Percentiles rank a stretch among this genome's conserved stretches.
phyloP scores from a whole-genome alignment of 768 basidiomycete genomes.

The Naematelia encephala region DNA sequence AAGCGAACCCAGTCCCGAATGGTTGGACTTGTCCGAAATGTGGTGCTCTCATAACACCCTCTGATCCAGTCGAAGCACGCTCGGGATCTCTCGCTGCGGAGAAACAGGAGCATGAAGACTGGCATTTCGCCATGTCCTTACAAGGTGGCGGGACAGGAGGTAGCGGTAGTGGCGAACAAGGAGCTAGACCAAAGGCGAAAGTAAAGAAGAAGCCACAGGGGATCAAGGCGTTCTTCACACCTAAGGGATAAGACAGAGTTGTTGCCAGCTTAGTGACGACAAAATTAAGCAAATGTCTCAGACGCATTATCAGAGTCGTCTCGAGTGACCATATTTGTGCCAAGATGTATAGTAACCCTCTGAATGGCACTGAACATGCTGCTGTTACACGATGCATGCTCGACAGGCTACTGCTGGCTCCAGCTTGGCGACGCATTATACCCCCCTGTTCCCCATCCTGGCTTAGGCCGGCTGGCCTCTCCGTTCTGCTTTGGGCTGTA shows the following conservation, averaged over 20 bases:
- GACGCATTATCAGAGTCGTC: no score
- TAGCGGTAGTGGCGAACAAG: slow-evolving; percentile 30
- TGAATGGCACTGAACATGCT: no score
- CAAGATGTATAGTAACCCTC: no score
- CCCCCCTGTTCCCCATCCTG: slow-evolving; percentile 35
- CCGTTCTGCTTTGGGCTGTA: slow-evolving; percentile 17
- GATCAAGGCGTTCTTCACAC: slow-evolving; percentile 48
- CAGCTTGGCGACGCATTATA: slow-evolving; percentile 40
- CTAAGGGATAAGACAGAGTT: slow-evolving; percentile 12
- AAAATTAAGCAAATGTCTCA: no score
- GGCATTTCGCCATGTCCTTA: slow-evolving; percentile 79
- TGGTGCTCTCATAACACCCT: slow-evolving; percentile 27
- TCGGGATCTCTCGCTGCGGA: slow-evolving; percentile 23
- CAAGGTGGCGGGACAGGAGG: slow-evolving; percentile 50
- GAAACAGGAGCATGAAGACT: slow-evolving; percentile 76
- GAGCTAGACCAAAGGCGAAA: slow-evolving; percentile 33
- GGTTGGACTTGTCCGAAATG: slow-evolving; percentile 47
- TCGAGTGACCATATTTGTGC: no score
- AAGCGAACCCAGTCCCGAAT: background rate
- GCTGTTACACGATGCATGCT: no score
- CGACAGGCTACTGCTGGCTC: slow-evolving; percentile 19
- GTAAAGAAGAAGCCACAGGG: slow-evolving; percentile 46
- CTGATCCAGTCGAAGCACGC: slow-evolving; percentile 20
- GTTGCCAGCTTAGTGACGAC: no score
- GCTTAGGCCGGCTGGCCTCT: slow-evolving; percentile 14